These are phyloP conservation scores for Saturnispora sekii DNA, from an alignment of 805 yeast species.

Conservation along the genomic window DNA sequence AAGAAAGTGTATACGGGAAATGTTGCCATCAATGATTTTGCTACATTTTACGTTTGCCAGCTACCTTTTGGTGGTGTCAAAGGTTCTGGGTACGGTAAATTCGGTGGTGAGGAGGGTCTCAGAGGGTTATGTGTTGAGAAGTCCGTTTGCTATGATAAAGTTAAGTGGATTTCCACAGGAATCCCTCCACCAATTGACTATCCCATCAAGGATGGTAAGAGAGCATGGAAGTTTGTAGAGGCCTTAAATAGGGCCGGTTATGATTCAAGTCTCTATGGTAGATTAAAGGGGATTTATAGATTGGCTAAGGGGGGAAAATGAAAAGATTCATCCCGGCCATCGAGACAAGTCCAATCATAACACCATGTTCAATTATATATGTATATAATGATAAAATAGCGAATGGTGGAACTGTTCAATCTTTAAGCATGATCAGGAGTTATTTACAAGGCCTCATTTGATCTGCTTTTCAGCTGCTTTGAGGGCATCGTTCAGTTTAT, in stretches of 20 bases:
- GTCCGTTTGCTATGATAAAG: conserved; percentile 76
- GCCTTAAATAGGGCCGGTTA: conserved; percentile 81
- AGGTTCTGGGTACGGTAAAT: conserved; percentile 94
- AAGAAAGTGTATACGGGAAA: conserved; percentile 69
- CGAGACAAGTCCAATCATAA: too few species aligned
- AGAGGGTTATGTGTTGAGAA: conserved; percentile 83
- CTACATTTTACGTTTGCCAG: conserved; percentile 91
- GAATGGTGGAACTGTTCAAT: too few species aligned
- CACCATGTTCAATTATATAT: too few species aligned
- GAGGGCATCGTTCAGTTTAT: conserved; percentile 44
- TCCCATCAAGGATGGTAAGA: conserved; percentile 71
- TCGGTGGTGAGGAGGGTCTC: conserved; percentile 96
- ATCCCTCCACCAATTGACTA: conserved; percentile 89
- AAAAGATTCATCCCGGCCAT: too few species aligned
- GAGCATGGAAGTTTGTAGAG: conserved; percentile 83
- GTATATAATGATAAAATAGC: too few species aligned
- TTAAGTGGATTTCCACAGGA: conserved; percentile 66
- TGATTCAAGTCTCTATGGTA: conserved; percentile 63
- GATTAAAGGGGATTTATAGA: conserved; percentile 43
- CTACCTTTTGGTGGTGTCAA: conserved; percentile 93
- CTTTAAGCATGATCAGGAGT: too few species aligned
- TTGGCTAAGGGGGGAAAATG: conserved; percentile 38
- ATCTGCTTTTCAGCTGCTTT: conserved; percentile 41
- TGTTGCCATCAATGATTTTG: conserved; percentile 96
- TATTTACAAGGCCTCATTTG: background rate